phyloP scores from a whole-genome alignment of 495 filamentous ascomycete genomes.

The Talaromyces liani region DNA sequence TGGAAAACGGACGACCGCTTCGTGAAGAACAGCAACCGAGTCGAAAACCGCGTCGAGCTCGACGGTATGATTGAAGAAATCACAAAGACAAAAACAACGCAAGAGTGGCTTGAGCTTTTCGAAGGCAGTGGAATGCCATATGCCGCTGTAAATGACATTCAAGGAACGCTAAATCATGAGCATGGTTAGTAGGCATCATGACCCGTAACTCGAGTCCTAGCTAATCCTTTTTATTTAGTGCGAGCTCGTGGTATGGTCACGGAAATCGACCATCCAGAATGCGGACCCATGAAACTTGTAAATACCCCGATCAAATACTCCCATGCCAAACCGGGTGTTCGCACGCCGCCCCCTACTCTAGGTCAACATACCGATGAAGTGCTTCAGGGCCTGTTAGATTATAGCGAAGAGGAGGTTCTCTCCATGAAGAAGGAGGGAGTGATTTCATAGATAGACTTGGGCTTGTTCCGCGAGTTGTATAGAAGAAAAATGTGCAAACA shows the following conservation, averaged over 20 bases:
- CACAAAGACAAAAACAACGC: constrained; percentile 70
- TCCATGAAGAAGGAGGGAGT: constrained; percentile 61
- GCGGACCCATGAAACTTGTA: constrained; percentile 80
- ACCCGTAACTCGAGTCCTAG: not conserved
- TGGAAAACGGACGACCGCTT: constrained; percentile 75
- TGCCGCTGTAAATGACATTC: constrained; percentile 88
- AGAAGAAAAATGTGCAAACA: too few relatives aligned
- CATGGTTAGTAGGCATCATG: constrained; percentile 46
- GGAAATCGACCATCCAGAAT: constrained; percentile 73
- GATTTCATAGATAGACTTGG: constrained; percentile 41
- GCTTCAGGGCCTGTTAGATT: constrained; percentile 56
- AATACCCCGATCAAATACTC: constrained; percentile 98
- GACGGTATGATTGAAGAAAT: constrained; percentile 69
- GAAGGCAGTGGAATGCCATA: constrained; percentile 93
- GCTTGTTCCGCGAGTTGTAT: not conserved
- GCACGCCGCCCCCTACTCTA: constrained; percentile 74
- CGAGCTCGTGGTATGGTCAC: constrained; percentile 80
- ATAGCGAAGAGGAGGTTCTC: constrained; percentile 54
- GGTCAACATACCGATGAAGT: constrained; percentile 93
- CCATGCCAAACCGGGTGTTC: constrained; percentile 65
- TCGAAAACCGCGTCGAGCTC: constrained; percentile 67
- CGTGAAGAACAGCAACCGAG: constrained; percentile 71
- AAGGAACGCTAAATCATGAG: constrained; percentile 72
- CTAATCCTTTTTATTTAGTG: constrained; percentile 35
- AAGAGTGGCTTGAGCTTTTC: constrained; percentile 82